Base-by-base conservation (phyloP, 192 early-diverging fungal species). In the Obelidium mucronatum region DNA sequence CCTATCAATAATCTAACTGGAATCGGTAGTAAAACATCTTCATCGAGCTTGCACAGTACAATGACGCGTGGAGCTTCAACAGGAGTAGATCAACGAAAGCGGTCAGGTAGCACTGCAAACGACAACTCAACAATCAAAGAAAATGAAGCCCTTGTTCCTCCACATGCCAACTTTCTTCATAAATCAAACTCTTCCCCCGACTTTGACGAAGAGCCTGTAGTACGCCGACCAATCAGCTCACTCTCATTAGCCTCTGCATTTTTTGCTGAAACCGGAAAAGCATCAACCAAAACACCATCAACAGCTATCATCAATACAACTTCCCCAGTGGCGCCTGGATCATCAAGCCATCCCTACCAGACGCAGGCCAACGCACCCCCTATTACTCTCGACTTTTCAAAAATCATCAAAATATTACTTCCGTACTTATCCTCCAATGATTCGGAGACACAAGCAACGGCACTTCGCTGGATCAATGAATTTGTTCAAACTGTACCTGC, bases 361-460 rank as follows among this genome's bases (percentile, higher is more conserved):
- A 44, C 17, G 5, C 55, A 58, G 4, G 4, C 28, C 5, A 58
- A 6, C 55, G 11, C 55, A 19, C 48, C 22, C 48, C 55, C 19
- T 6, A 5, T 24, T 31, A 85, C 84, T 31, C 84, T 99, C 6
- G 90, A 97, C 75, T 97, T 95, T 86, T 90, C 88, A 31, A 87
- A 90, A 19, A 94, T 96, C 77, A 88, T 96, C 1, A 81, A 88
- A 35, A 98, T 98, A 39, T 83, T 98, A 15, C 83, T 90, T 35
- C 93, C 93, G 33, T 94, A 97, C 78, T 81, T 98, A 8, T 86
- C 67, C 1, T 75, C 68, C 4, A 60, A 66, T 80, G 89, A 90
- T 70, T 86, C 96, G 80, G 96, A 98, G 67, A 96, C 95, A 24
- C 98, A 98, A 83, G 91, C 88, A 58, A 96, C 92, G 0, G 95